Base-by-base conservation (phyloP, 441 rosid species). In the Euphorbia celastroides region DNA sequence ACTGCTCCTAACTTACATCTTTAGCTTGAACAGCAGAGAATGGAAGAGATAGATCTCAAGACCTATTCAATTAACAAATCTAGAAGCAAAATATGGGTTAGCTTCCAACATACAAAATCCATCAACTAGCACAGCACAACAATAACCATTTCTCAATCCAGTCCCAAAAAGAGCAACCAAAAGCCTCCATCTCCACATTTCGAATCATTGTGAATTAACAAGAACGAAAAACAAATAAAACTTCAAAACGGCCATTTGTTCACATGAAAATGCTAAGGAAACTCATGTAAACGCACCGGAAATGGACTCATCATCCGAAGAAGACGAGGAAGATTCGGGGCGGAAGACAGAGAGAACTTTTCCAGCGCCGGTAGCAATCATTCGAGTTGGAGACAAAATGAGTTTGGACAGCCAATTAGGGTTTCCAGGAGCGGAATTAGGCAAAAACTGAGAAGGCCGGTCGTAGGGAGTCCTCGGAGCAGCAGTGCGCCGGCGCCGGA, bases 401-500 rank as follows among this genome's bases (percentile, higher is more conserved):
- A 83, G 80, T 73, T 78, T 84, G 65, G 96, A 86, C 64, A 93
- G 79, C 99, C 99, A 93, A 80, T 81, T 91, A 84, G 96, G 93
- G 89, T 80, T 86, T 75, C 76, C 75, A 28, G 69, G 72, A 60
- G 72, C 48, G 71, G 72, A 70, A 44, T 71, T 38, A 48, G 75
- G 79, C 52, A 17, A 2, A 57, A 78, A 20, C 22, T 19, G 41
- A 31, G 67, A 55, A 14, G 66, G 88, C 0, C 97, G 83, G 52
- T 84, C 91, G 67, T 88, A 90, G 20, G 97, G 97, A 64, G 83
- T 81, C 59, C 70, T 61, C 27, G 75, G 14, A 41, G 34, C 70
- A 17, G 78, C 66, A 36, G 75, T 13, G 3, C 90, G 80, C 72
- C 93, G 75, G 28, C 77, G 48, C 9, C 86, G 87, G 57, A 82